Evolutionary conservation across 2,329 filamentous ascomycete species (phyloP).

Genomic region (Elsinoe ampelina): DNA sequence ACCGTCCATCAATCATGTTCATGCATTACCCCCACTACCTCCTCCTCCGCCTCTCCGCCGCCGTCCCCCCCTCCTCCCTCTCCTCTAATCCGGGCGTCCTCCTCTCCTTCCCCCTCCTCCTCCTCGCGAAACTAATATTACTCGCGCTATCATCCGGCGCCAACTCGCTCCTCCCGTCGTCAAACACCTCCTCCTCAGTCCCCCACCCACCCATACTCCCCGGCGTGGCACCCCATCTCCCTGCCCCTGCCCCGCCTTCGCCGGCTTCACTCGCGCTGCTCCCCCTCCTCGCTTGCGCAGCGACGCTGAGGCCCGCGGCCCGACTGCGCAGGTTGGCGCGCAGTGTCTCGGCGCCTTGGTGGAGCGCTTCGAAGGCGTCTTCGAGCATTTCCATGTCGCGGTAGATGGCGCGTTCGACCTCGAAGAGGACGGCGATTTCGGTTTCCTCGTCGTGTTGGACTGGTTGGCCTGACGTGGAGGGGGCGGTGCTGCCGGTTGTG

Average conservation of each 20-base stretch:
- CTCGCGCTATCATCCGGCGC: slow-evolving; percentile 73
- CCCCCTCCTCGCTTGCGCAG: slow-evolving; percentile 52
- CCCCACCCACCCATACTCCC: slow-evolving; percentile 24
- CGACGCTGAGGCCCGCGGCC: slow-evolving; percentile 63
- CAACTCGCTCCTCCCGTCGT: slow-evolving; percentile 42
- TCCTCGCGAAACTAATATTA: slow-evolving; percentile 66
- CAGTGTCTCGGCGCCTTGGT: slow-evolving; percentile 72
- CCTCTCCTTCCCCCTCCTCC: slow-evolving; percentile 49
- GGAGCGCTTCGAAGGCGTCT: slow-evolving; percentile 87
- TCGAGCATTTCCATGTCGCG: slow-evolving; percentile 88
- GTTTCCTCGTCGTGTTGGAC: slow-evolving; percentile 91
- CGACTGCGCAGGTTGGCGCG: slow-evolving; percentile 72
- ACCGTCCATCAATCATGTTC: too few species aligned
- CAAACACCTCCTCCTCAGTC: slow-evolving; percentile 26
- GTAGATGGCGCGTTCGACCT: slow-evolving; percentile 89
- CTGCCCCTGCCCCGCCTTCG: slow-evolving; percentile 25
- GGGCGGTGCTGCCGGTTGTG: slow-evolving; percentile 24
- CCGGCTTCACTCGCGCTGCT: slow-evolving; percentile 32
- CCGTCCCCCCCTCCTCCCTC: neutral
- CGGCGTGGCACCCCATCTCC: slow-evolving; percentile 36
- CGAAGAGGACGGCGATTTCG: slow-evolving; percentile 79
- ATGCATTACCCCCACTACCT: too few species aligned
- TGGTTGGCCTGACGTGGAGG: slow-evolving; percentile 39
- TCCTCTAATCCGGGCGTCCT: slow-evolving; percentile 5
- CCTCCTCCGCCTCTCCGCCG: neutral